Base-by-base conservation (phyloP, 805 yeast species). In the Lipomyces spencermartinsiae region DNA sequence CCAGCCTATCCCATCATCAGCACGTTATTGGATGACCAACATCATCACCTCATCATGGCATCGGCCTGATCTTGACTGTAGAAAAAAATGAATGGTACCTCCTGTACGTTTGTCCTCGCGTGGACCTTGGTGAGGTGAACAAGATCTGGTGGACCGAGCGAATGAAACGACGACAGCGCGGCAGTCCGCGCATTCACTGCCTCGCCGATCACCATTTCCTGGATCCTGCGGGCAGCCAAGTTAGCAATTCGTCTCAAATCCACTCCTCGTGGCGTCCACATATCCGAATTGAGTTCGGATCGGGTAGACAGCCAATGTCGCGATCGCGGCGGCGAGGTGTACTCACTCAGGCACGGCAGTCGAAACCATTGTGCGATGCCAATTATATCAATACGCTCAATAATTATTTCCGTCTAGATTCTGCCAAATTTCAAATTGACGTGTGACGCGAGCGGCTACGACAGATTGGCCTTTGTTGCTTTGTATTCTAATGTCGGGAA, bases 71-170 rank as follows among this genome's bases (percentile, higher is more conserved):
- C 88, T 88, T 0, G 82, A 80, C 34, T 82, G 75, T 69, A 80
- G 82, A 68, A 84, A 61, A 81, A 82, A 0, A 9, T 8, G 1
- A 33, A 89, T 16, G 22, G 86, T 14, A 80, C 78, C 66, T 86
- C 89, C 64, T 83, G 82, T 5, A 77, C 79, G 22, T 80, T 76
- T 58, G 82, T 78, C 65, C 80, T 81, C 58, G 84, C 83, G 65
- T 80, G 80, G 8, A 63, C 68, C 65, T 79, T 82, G 35, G 83
- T 76, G 35, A 85, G 72, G 72, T 83, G 90, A 1, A 88, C 86
- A 66, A 90, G 79, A 77, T 91, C 96, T 2, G 93, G 89, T 1
- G 93, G 91, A 0, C 96, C 96, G 29, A 89, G 75, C n/a, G 87
- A 88, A 63, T 76, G 78, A 68, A 83, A 84, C 8, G 81, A 74